phyloP scores from a whole-genome alignment of 2,329 filamentous ascomycete species.

The Fusarium lateritium region DNA sequence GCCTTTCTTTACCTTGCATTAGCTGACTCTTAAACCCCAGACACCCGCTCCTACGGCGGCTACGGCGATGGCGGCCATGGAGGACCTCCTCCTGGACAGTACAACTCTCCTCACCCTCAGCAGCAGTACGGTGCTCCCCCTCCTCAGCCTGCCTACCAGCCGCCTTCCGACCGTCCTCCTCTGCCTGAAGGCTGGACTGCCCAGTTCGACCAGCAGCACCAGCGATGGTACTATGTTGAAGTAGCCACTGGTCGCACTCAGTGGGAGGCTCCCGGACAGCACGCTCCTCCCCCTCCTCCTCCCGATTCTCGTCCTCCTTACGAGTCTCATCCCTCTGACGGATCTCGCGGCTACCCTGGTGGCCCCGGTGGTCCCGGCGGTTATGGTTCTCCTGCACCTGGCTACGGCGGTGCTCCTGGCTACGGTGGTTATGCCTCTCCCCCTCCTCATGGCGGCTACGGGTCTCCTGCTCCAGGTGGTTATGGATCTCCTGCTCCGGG shows the following conservation, averaged over 20 bases:
- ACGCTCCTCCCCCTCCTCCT: slow-evolving; percentile 44
- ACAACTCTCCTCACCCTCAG: slow-evolving; percentile 56
- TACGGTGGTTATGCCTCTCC: slow-evolving; percentile 37
- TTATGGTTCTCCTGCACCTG: slow-evolving; percentile 44
- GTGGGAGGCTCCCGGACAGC: slow-evolving; percentile 71
- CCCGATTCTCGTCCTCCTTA: slow-evolving; percentile 43
- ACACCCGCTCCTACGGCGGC: slow-evolving; percentile 47
- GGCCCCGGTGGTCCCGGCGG: slow-evolving; percentile 35
- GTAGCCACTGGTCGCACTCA: slow-evolving; percentile 72
- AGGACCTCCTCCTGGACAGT: slow-evolving; percentile 46
- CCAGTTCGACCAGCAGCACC: slow-evolving; percentile 72
- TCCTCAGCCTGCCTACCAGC: slow-evolving; percentile 52
- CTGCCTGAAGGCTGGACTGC: slow-evolving; percentile 74
- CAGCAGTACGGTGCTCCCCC: slow-evolving; percentile 45
- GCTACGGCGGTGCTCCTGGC: slow-evolving; percentile 42
- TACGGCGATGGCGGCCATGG: slow-evolving; percentile 42
- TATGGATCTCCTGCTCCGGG: slow-evolving; percentile 36
- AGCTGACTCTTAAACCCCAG: slow-evolving; percentile 31
- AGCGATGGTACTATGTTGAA: slow-evolving; percentile 77
- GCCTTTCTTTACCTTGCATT: not conserved
- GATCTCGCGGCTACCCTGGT: slow-evolving; percentile 46
- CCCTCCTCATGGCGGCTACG: slow-evolving; percentile 39
- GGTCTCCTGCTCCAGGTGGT: slow-evolving; percentile 39
- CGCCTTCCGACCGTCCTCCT: slow-evolving; percentile 60
- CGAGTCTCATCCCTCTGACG: slow-evolving; percentile 43